These are phyloP conservation scores for Atalantia buxifolia DNA, from an alignment of 345 rosid genomes.

Conservation along the genomic window DNA sequence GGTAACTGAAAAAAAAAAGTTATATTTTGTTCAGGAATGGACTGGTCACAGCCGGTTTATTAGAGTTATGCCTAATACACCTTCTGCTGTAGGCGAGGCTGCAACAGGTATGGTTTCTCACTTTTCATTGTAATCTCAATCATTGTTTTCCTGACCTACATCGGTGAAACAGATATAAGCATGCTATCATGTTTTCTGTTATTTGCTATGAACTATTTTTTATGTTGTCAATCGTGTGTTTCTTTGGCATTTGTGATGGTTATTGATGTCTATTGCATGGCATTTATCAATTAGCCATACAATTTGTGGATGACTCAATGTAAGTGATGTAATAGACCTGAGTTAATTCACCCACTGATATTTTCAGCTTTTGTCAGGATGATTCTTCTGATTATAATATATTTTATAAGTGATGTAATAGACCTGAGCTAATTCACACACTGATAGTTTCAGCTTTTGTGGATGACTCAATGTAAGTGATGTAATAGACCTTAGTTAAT, in stretches of 20 bases:
- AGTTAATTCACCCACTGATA: not conserved
- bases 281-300: not conserved
- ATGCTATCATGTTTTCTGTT: not conserved
- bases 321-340: not conserved
- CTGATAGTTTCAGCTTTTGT: too few relatives aligned
- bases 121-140: not conserved
- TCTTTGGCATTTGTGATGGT: not conserved
- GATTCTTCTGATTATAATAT: not conserved
- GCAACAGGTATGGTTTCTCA: slow-evolving; percentile 51
- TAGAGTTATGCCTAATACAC: slow-evolving; percentile 93
- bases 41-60: slow-evolving; percentile 74
- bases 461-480: too few relatives aligned
- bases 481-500: too few relatives aligned
- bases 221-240: not conserved
- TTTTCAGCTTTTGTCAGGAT: not conserved
- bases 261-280: not conserved
- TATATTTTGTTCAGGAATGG: slow-evolving; percentile 57
- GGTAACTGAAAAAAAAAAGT: not conserved
- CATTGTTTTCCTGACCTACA: not conserved
- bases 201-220: not conserved
- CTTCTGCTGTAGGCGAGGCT: slow-evolving; percentile 84
- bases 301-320: not conserved
- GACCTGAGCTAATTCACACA: too few relatives aligned
- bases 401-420: too few relatives aligned
- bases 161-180: not conserved